Conservation (phyloP, 805 yeast genomes). For the Myxozyma monticola region DNA sequence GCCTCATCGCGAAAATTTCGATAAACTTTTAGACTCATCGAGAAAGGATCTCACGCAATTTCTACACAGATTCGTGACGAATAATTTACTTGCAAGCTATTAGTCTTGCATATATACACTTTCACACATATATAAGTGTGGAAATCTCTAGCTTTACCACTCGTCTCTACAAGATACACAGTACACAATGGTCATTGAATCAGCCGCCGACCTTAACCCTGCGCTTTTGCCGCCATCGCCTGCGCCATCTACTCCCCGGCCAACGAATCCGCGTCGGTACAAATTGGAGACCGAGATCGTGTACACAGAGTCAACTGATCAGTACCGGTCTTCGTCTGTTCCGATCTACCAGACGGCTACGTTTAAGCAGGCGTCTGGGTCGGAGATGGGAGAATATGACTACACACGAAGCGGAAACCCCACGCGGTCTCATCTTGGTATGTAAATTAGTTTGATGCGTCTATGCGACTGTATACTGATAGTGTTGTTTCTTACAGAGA, state of each 20-base stretch:
- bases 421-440: conserved; percentile 65
- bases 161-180: no score
- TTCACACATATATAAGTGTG: no score
- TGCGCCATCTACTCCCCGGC: conserved; percentile 40
- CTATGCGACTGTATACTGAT: no score
- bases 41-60: no score
- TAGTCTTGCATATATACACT: no score
- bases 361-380: conserved; percentile 73
- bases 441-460: neutral
- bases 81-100: no score
- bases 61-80: no score
- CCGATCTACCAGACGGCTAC: conserved; percentile 95
- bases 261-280: conserved; percentile 42
- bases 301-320: conserved; percentile 60
- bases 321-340: conserved; percentile 75
- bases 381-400: conserved; percentile 77
- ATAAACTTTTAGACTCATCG: no score
- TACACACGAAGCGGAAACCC: conserved; percentile 95
- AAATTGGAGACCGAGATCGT: conserved; percentile 72
- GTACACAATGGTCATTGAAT: no score
- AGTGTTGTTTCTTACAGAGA: conserved; percentile 44
- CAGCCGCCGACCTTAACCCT: no score
- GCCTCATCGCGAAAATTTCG: no score
- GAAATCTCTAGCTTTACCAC: no score
- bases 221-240: conserved; percentile 43